Conservation (phyloP, 306 rosid species). For the Delonix regia region DNA sequence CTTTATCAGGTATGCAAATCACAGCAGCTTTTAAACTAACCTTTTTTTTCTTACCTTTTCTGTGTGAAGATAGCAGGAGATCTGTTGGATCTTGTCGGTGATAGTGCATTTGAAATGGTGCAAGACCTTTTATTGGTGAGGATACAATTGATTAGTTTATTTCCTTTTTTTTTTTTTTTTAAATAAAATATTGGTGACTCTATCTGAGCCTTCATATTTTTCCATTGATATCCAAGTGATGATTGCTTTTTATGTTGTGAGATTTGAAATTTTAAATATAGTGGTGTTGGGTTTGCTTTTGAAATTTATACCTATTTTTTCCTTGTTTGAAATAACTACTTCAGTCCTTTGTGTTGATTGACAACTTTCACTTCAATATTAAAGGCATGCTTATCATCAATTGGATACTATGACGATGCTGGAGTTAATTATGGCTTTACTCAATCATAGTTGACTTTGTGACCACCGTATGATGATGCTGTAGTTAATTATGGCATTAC, state of each 20-base stretch:
- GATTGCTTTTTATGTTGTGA: slow-evolving; percentile 23
- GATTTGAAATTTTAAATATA: slow-evolving; percentile 9
- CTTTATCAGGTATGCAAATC: slow-evolving; percentile 14
- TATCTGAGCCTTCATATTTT: slow-evolving; percentile 23
- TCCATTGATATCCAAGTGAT: slow-evolving; percentile 17
- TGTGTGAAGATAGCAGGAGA: slow-evolving; percentile 83
- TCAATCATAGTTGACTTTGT: slow-evolving; percentile 15
- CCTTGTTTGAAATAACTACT: slow-evolving; percentile 9
- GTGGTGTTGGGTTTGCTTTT: slow-evolving; percentile 1
- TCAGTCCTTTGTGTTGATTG: slow-evolving; percentile 14
- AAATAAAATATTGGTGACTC: slow-evolving; percentile 18
- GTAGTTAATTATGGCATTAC: slow-evolving; percentile 30
- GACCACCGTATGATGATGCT: slow-evolving; percentile 11
- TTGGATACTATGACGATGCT: slow-evolving; percentile 5
- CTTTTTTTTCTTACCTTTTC: not conserved
- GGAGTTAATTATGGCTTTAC: slow-evolving; percentile 30
- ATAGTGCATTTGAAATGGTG: slow-evolving; percentile 85
- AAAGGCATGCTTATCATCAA: slow-evolving; percentile 10
- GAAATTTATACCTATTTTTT: slow-evolving; percentile 12
- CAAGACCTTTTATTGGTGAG: slow-evolving; percentile 86
- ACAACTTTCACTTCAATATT: slow-evolving; percentile 25
- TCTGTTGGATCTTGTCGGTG: slow-evolving; percentile 92
- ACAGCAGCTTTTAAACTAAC: slow-evolving; percentile 29
- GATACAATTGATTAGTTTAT: not conserved
- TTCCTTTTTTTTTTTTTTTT: not conserved